These are phyloP conservation scores for Phytophthora sp. DNA, from an alignment of 352 stramenopile species.

Conservation along the genomic window DNA sequence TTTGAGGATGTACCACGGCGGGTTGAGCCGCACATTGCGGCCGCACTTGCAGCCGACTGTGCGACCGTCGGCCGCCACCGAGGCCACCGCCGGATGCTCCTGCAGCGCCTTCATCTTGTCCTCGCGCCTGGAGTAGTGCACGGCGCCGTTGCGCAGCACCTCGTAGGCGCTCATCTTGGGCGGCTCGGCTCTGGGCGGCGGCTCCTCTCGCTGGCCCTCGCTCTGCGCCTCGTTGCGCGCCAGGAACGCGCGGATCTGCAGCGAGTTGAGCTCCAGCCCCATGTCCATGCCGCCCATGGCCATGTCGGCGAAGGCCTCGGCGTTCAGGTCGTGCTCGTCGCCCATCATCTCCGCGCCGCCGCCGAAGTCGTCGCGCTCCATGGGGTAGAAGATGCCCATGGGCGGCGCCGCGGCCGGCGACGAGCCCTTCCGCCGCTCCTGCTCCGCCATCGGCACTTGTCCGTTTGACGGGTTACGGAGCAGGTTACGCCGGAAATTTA, in stretches of 20 bases:
- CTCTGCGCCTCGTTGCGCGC: constrained; percentile 33
- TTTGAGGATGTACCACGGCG: constrained; percentile 87
- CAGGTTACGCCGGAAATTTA: no score
- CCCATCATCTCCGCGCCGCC: constrained; percentile 38
- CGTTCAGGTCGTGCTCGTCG: constrained; percentile 51
- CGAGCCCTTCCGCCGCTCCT: neutral
- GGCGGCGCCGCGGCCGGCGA: neutral
- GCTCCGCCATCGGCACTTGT: constrained; percentile 1
- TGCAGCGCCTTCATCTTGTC: constrained; percentile 70
- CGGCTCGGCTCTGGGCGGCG: neutral
- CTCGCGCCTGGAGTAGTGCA: constrained; percentile 59
- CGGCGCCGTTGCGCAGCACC: constrained; percentile 21
- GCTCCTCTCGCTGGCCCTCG: neutral
- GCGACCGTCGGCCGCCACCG: constrained; percentile 55
- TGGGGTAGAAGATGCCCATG: constrained; percentile 20
- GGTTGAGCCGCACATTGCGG: constrained; percentile 72
- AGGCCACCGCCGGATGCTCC: constrained; percentile 60
- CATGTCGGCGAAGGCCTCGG: constrained; percentile 68
- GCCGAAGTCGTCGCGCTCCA: constrained; percentile 29
- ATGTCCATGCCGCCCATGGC: constrained; percentile 65
- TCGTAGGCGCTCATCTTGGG: constrained; percentile 38
- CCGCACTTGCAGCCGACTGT: constrained; percentile 74
- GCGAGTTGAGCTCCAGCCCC: constrained; percentile 59
- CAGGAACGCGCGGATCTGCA: constrained; percentile 65
- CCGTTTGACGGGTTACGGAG: no score